phyloP scores from a whole-genome alignment of 805 yeast species.

The Candida pini region DNA sequence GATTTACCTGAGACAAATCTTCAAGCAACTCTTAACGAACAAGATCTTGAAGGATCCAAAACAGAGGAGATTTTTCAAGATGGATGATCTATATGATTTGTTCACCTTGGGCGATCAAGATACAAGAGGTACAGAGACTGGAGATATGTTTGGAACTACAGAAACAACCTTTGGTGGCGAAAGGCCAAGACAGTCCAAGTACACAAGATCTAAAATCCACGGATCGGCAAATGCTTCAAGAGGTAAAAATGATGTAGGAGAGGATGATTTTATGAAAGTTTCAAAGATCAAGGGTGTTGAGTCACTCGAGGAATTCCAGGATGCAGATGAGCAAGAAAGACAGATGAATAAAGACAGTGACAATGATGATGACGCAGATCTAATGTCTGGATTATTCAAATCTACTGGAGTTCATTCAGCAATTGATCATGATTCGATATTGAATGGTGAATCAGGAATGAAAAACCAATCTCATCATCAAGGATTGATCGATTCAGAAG shows the following conservation, averaged over 20 bases:
- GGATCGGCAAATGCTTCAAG: conserved; percentile 9
- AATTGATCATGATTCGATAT: conserved; percentile 71
- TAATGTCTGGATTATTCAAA: conserved; percentile 70
- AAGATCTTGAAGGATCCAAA: conserved; percentile 94
- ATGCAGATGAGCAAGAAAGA: conserved; percentile 37
- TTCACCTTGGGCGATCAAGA: conserved; percentile 78
- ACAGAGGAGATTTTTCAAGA: conserved; percentile 87
- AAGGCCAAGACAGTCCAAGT: conserved; percentile 30
- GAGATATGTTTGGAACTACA: conserved; percentile 50
- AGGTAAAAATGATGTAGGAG: conserved; percentile 22
- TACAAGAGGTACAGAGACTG: conserved; percentile 63
- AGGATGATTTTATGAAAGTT: conserved; percentile 65
- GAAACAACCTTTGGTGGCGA: conserved; percentile 34
- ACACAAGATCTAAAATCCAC: conserved; percentile 13
- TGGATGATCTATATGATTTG: conserved; percentile 85
- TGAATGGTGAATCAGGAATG: conserved; percentile 28
- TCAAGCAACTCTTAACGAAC: conserved; percentile 89
- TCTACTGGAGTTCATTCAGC: conserved; percentile 65
- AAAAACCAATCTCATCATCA: conserved; percentile 39
- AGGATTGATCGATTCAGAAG: conserved; percentile 56
- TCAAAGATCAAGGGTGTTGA: conserved; percentile 68
- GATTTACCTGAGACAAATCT: conserved; percentile 93
- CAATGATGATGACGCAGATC: conserved; percentile 46
- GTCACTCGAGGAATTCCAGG: conserved; percentile 58
- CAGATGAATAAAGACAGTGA: conserved; percentile 12